Percentiles rank a stretch among this genome's conserved stretches.
These are phyloP conservation scores for Alternaria infectoria DNA, from an alignment of 2,329 filamentous ascomycete genomes.

Conservation along the genomic window DNA sequence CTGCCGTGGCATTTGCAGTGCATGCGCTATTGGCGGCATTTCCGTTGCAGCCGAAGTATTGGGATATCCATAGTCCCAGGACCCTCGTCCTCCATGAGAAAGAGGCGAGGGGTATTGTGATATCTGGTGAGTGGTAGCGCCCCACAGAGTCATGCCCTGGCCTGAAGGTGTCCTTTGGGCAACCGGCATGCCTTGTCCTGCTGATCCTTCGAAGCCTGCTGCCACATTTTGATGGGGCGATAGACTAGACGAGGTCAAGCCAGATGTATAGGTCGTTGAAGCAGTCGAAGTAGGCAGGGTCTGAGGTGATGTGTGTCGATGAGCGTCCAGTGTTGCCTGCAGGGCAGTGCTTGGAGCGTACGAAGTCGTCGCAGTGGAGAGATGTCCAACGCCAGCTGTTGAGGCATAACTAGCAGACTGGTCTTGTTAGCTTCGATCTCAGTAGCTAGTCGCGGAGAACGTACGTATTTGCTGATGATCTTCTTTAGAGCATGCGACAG, in stretches of 20 bases:
- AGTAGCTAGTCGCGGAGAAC: slow-evolving; percentile 41
- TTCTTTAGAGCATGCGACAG: slow-evolving; percentile 88
- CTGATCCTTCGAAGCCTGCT: slow-evolving; percentile 49
- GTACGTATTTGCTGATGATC: slow-evolving; percentile 95
- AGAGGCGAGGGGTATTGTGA: slow-evolving; percentile 42
- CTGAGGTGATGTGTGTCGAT: slow-evolving; percentile 56
- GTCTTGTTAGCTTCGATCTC: slow-evolving; percentile 45
- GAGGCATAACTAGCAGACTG: slow-evolving; percentile 74
- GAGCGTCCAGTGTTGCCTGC: slow-evolving; percentile 56
- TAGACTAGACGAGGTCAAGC: slow-evolving; percentile 52
- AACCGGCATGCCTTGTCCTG: slow-evolving; percentile 42
- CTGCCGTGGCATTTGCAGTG: slow-evolving; percentile 43
- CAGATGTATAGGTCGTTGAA: slow-evolving; percentile 52
- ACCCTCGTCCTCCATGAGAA: slow-evolving; percentile 37
- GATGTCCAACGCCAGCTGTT: slow-evolving; percentile 59
- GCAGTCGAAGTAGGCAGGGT: slow-evolving; percentile 55
- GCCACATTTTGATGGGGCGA: slow-evolving; percentile 53
- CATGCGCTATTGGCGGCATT: slow-evolving; percentile 35
- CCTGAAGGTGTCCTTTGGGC: slow-evolving; percentile 41
- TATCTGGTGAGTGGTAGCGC: slow-evolving; percentile 37
- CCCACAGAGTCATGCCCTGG: slow-evolving; percentile 47
- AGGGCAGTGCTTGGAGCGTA: slow-evolving; percentile 52
- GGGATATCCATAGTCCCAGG: slow-evolving; percentile 49
- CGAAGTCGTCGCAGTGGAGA: slow-evolving; percentile 46
- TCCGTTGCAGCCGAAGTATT: slow-evolving; percentile 32